Conservation (phyloP, 2,329 filamentous ascomycete genomes). For the Diaporthe capsici region DNA sequence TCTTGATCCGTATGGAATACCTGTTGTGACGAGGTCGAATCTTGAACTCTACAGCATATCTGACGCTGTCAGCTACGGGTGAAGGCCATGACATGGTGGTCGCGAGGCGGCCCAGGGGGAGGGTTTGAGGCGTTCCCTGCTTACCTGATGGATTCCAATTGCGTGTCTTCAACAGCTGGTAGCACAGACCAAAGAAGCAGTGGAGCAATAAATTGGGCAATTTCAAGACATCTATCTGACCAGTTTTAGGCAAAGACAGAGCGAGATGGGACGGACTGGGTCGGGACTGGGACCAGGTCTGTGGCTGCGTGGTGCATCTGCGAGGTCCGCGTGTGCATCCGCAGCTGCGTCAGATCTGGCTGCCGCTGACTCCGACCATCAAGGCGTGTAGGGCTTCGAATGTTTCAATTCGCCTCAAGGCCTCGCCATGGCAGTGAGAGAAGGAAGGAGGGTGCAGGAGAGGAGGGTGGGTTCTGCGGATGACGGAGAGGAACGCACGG, state of each 20-base stretch:
- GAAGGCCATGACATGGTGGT: conserved; percentile 7
- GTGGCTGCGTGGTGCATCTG: conserved; percentile 11
- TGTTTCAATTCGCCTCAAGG: conserved; percentile 26
- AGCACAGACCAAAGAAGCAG: conserved; percentile 29
- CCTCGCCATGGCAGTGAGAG: conserved; percentile 29
- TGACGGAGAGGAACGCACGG: conserved; percentile 9
- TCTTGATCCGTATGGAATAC: not conserved
- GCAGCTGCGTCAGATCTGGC: conserved; percentile 29
- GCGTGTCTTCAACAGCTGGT: conserved; percentile 19
- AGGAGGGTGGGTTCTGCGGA: conserved; percentile 6
- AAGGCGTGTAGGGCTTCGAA: not conserved
- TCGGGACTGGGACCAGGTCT: not conserved
- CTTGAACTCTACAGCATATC: conserved; percentile 24
- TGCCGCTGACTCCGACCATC: conserved; percentile 29
- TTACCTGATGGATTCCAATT: conserved; percentile 22
- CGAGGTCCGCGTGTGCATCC: not conserved
- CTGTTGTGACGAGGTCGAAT: not conserved
- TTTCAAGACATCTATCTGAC: conserved; percentile 33
- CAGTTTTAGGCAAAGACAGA: conserved; percentile 34
- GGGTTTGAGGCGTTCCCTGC: not conserved
- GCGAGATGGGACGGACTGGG: conserved; percentile 26
- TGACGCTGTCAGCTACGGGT: conserved; percentile 1
- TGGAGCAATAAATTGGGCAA: conserved; percentile 33
- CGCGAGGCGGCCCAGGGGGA: conserved; percentile 1
- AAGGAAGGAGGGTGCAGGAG: not conserved